phyloP scores from a whole-genome alignment of 2,329 filamentous ascomycete genomes.

The Alternaria arbusti region DNA sequence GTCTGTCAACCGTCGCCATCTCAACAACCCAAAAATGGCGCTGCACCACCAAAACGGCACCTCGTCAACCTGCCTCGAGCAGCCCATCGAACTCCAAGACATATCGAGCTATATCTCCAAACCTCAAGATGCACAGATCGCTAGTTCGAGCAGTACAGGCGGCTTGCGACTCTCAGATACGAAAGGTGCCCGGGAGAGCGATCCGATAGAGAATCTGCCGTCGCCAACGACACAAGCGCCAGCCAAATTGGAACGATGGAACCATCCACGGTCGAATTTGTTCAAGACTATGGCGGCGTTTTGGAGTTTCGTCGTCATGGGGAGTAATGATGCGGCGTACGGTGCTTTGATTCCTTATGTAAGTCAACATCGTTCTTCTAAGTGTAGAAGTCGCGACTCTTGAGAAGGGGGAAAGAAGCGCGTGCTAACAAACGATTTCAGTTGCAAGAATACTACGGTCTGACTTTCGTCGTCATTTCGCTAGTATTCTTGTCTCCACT shows the following conservation, averaged over 20 bases:
- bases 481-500: constrained; percentile 72
- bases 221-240: constrained; percentile 54
- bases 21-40: constrained; percentile 23
- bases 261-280: constrained; percentile 64
- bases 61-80: constrained; percentile 45
- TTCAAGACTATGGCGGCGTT: constrained; percentile 66
- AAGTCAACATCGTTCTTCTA: constrained; percentile 1
- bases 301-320: constrained; percentile 69
- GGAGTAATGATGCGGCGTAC: constrained; percentile 71
- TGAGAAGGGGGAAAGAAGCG: background rate
- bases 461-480: constrained; percentile 69
- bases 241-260: constrained; percentile 65
- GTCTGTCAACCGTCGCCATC: background rate
- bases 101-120: constrained; percentile 29
- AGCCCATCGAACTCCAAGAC: constrained; percentile 40
- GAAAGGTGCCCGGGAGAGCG: constrained; percentile 12
- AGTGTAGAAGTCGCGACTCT: background rate
- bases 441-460: constrained; percentile 67
- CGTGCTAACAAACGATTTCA: constrained; percentile 29
- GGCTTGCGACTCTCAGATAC: constrained; percentile 26
- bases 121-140: constrained; percentile 28
- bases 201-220: constrained; percentile 51
- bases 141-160: constrained; percentile 7
- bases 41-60: constrained; percentile 37
- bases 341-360: constrained; percentile 62